phyloP scores from a whole-genome alignment of 129 eudicot species.

The Silybum marianum region DNA sequence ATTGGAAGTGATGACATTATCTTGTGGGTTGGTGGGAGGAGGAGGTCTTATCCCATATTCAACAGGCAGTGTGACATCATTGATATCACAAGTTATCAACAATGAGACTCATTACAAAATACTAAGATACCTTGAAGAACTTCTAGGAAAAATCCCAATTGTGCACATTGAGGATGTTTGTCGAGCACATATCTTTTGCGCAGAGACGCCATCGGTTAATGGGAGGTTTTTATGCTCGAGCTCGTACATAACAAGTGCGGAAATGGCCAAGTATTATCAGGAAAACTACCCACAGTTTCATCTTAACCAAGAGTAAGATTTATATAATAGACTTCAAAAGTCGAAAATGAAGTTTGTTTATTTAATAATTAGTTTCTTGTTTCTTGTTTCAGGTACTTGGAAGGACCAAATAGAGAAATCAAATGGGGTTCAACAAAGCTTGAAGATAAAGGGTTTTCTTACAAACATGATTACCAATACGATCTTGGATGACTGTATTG shows the following conservation, averaged over 20 bases:
- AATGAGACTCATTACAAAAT: background rate
- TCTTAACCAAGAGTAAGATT: slow-evolving; percentile 41
- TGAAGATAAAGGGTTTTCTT: slow-evolving; percentile 49
- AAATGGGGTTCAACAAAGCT: background rate
- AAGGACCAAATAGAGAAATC: slow-evolving; percentile 27
- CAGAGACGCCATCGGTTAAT: slow-evolving; percentile 26
- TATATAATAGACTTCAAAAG: background rate
- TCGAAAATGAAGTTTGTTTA: background rate
- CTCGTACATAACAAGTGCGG: slow-evolving; percentile 30
- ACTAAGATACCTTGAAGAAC: slow-evolving; percentile 44
- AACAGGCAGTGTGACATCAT: slow-evolving; percentile 5
- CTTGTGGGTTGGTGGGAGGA: slow-evolving; percentile 65
- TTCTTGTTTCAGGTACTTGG: slow-evolving; percentile 25
- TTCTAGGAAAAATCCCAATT: slow-evolving; percentile 50
- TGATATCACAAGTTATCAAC: slow-evolving; percentile 37
- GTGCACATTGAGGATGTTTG: slow-evolving; percentile 53
- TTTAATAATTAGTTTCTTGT: background rate
- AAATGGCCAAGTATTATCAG: slow-evolving; percentile 41
- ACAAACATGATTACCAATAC: slow-evolving; percentile 33
- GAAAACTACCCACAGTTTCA: slow-evolving; percentile 36
- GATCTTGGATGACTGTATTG: slow-evolving; percentile 42
- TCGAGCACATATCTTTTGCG: slow-evolving; percentile 57
- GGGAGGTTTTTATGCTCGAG: slow-evolving; percentile 58
- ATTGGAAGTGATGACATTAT: slow-evolving; percentile 45
- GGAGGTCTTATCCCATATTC: slow-evolving; percentile 28